Percentiles rank a stretch among this genome's conserved stretches.
phyloP scores from a whole-genome alignment of 768 basidiomycete genomes.

The Termitomyces sp. region DNA sequence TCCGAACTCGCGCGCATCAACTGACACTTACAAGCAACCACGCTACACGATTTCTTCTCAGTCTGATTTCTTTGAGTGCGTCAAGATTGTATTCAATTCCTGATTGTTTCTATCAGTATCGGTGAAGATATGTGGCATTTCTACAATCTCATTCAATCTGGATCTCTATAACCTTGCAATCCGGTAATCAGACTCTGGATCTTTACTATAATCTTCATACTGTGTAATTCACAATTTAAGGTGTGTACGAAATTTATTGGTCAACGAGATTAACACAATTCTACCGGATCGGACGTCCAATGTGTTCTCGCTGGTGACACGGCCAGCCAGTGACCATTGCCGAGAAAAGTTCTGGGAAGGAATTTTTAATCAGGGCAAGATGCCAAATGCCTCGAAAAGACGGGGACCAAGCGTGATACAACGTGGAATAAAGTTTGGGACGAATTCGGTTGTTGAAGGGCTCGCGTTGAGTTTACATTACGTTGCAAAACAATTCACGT shows the following conservation, averaged over 20 bases:
- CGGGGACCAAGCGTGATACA: no score
- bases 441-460: no score
- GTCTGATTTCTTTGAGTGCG: background rate
- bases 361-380: no score
- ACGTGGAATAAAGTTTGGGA: no score
- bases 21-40: background rate
- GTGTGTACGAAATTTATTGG: slow-evolving; percentile 83
- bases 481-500: no score
- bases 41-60: background rate
- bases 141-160: slow-evolving; percentile 91
- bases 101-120: slow-evolving; percentile 42
- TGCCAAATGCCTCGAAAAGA: no score
- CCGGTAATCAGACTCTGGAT: slow-evolving; percentile 41
- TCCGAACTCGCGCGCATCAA: background rate
- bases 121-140: slow-evolving; percentile 99
- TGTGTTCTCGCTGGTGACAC: slow-evolving; percentile 78
- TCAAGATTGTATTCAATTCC: background rate
- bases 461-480: no score
- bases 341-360: no score
- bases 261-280: slow-evolving; percentile 93
- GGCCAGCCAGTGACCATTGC: slow-evolving; percentile 75
- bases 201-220: slow-evolving; percentile 17
- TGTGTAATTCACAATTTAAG: slow-evolving; percentile 28
- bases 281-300: slow-evolving; percentile 48
- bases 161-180: slow-evolving; percentile 84